Evolutionary conservation across 331 rosid species (phyloP).

Genomic region (Rosa hybrid): DNA sequence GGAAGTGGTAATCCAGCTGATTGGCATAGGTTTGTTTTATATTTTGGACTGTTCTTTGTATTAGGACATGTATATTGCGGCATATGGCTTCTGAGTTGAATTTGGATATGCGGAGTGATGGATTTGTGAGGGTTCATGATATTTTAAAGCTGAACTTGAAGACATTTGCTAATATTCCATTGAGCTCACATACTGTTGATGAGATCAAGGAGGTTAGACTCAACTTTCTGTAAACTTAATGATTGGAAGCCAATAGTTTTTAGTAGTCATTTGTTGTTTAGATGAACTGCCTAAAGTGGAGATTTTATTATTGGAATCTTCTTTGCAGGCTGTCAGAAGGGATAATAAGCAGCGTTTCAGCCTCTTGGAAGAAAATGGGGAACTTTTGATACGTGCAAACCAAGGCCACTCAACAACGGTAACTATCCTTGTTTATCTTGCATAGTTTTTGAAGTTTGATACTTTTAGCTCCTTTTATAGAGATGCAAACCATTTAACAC

Average conservation of each 20-base stretch:
- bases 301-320: conserved; percentile 7
- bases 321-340: conserved; percentile 69
- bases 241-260: conserved; percentile 1
- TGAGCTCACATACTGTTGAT: conserved; percentile 73
- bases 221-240: background rate
- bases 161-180: conserved; percentile 74
- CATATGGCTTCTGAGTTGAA: conserved; percentile 85
- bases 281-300: conserved; percentile 22
- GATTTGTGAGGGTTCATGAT: conserved; percentile 74
- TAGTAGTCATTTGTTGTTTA: background rate
- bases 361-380: conserved; percentile 81
- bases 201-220: conserved; percentile 76
- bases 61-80: conserved; percentile 82
- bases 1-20: background rate
- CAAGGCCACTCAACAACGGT: conserved; percentile 87
- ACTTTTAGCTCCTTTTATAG: background rate
- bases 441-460: background rate
- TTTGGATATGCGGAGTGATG: conserved; percentile 71
- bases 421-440: conserved; percentile 17
- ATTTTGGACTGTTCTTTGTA: background rate
- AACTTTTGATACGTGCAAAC: conserved; percentile 79
- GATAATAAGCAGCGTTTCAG: conserved; percentile 88
- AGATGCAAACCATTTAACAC: background rate
- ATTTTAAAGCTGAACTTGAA: conserved; percentile 62
- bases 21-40: background rate